Percentiles rank a stretch among this genome's conserved stretches.
Conservation (phyloP, 306 rosid species). For the Albizia julibrissin region DNA sequence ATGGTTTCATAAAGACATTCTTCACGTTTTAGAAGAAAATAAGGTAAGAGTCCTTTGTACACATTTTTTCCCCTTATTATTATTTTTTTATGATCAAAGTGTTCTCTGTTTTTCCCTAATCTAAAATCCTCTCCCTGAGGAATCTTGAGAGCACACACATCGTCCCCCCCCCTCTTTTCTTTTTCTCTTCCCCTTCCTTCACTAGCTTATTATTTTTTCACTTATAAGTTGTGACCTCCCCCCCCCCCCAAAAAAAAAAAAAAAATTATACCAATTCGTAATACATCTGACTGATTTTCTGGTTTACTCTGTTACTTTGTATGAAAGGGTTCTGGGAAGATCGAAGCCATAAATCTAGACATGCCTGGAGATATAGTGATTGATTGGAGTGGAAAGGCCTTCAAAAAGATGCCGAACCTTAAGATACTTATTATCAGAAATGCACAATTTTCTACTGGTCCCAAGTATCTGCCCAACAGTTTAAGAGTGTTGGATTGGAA, state of each 20-base stretch:
- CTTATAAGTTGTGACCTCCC: neutral
- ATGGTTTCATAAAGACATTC: constrained; percentile 33
- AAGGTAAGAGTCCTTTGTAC: neutral
- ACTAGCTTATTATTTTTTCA: neutral
- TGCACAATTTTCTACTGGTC: neutral
- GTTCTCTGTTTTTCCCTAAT: neutral
- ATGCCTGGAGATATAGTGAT: neutral
- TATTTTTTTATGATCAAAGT: neutral
- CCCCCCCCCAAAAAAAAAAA: too few species aligned
- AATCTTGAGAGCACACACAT: neutral
- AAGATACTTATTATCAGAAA: neutral
- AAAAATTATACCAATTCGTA: neutral
- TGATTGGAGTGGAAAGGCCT: neutral
- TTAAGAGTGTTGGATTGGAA: constrained; percentile 3
- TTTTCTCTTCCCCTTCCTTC: neutral
- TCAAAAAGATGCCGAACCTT: neutral
- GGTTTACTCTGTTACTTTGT: neutral
- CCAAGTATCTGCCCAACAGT: neutral
- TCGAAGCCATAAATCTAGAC: neutral
- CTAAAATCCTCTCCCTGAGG: neutral
- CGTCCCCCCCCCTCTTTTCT: neutral
- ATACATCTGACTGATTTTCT: neutral
- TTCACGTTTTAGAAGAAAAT: neutral
- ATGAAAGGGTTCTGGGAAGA: neutral
- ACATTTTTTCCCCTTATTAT: neutral